Conservation (phyloP, 1,139 yeast genomes). For the Torulaspora pretoriensis region DNA sequence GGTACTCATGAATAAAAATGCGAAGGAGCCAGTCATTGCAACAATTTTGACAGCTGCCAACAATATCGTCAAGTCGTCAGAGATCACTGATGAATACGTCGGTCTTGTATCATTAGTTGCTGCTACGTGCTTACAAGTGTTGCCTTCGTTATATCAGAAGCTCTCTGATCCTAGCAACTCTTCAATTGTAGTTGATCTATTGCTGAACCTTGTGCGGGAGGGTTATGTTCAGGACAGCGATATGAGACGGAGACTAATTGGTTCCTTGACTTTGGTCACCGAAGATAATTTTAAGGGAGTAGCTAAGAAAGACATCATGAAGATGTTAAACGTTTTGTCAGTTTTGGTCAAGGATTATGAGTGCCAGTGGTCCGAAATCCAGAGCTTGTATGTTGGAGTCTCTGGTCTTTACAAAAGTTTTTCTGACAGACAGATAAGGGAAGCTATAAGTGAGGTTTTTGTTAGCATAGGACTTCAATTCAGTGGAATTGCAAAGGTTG, state of each 20-base stretch:
- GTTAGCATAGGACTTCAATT: slow-evolving; percentile 54
- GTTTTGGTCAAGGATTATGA: slow-evolving; percentile 51
- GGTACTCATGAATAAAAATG: slow-evolving; percentile 49
- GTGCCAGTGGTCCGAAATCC: slow-evolving; percentile 51
- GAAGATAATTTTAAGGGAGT: slow-evolving; percentile 59
- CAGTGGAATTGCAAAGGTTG: slow-evolving; percentile 43
- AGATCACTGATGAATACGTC: slow-evolving; percentile 44
- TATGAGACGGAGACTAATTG: slow-evolving; percentile 53
- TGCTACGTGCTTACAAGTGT: slow-evolving; percentile 47
- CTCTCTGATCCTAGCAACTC: slow-evolving; percentile 48
- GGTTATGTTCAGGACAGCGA: slow-evolving; percentile 55
- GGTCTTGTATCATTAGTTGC: slow-evolving; percentile 54
- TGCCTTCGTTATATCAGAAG: slow-evolving; percentile 48
- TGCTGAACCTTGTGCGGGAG: slow-evolving; percentile 55
- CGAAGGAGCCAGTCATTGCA: slow-evolving; percentile 64
- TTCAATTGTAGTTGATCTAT: slow-evolving; percentile 48
- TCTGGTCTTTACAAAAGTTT: slow-evolving; percentile 58
- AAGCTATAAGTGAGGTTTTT: slow-evolving; percentile 57
- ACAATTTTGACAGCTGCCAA: slow-evolving; percentile 56
- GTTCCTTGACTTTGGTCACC: slow-evolving; percentile 57
- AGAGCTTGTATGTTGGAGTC: slow-evolving; percentile 50
- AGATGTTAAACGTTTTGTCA: slow-evolving; percentile 56
- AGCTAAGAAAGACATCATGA: slow-evolving; percentile 51
- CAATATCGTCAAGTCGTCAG: slow-evolving; percentile 42
- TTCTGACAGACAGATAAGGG: slow-evolving; percentile 57